phyloP scores from a whole-genome alignment of 257 asterid genomes.

The Solanum etuberosum region DNA sequence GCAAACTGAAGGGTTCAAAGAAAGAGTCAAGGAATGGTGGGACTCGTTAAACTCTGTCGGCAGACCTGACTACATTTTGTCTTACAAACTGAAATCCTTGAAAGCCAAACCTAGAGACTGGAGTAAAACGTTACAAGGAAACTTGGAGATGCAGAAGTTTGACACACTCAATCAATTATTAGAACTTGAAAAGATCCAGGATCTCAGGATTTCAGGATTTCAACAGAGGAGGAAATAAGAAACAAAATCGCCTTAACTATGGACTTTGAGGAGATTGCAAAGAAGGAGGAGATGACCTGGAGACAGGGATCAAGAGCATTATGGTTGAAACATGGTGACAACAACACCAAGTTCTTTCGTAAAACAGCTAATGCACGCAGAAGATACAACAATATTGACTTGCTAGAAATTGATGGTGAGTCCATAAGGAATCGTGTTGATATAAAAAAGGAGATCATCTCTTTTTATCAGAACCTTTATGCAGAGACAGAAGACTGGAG shows the following conservation, averaged over 20 bases:
- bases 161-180: neutral
- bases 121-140: neutral
- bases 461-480: neutral
- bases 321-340: neutral
- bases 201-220: neutral
- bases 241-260: neutral
- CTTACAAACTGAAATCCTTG: neutral
- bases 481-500: neutral
- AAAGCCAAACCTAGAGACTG: neutral
- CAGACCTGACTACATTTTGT: neutral
- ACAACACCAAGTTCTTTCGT: neutral
- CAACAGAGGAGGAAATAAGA: neutral
- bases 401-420: neutral
- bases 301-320: neutral
- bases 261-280: neutral
- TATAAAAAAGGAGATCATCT: neutral
- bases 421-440: neutral
- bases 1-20: neutral
- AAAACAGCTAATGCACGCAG: neutral
- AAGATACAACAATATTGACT: neutral
- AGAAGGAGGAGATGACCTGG: neutral
- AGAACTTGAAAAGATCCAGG: neutral
- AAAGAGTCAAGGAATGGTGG: neutral
- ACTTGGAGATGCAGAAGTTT: neutral
- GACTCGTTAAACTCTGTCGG: neutral